A percentile compares a stretch with the other conserved stretches of the same genome.
phyloP scores from a whole-genome alignment of 176 grass and related monocot species.

The Cocos nucifera region DNA sequence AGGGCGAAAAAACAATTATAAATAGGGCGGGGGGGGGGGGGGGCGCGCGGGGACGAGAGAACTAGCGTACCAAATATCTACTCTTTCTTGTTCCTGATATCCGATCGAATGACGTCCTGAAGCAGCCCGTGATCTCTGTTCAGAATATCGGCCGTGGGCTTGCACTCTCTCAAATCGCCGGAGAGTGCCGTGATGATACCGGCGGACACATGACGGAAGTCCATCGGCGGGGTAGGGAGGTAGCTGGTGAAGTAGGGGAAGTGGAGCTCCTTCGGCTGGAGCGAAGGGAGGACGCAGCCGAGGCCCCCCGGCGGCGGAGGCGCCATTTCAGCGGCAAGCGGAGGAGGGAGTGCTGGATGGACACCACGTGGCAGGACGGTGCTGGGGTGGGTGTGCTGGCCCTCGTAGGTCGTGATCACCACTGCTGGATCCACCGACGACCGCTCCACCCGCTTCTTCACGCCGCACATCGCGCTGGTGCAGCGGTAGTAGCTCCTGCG shows the following conservation, averaged over 20 bases:
- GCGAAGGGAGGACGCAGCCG: too few relatives aligned
- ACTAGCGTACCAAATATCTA: constrained; percentile 1
- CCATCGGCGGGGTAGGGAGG: too few relatives aligned
- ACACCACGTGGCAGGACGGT: constrained; percentile 41
- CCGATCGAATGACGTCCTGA: constrained; percentile 9
- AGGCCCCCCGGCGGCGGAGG: too few relatives aligned
- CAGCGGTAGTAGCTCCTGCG: constrained; percentile 87
- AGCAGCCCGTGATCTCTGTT: constrained; percentile 1
- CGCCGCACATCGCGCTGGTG: constrained; percentile 68
- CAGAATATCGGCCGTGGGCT: neutral
- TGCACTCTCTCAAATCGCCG: too few relatives aligned
- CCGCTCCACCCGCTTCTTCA: constrained; percentile 88
- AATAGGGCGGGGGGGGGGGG: too few relatives aligned
- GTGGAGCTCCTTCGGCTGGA: too few relatives aligned
- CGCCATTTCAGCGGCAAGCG: too few relatives aligned
- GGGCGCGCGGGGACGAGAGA: neutral
- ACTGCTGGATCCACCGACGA: constrained; percentile 71
- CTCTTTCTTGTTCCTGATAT: constrained; percentile 1
- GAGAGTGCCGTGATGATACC: too few relatives aligned
- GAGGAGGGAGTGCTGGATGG: too few relatives aligned
- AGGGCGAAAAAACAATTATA: too few relatives aligned
- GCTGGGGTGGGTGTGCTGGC: constrained; percentile 63
- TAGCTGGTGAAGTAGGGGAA: too few relatives aligned
- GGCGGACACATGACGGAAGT: too few relatives aligned
- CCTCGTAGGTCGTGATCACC: constrained; percentile 93